Base-by-base conservation (phyloP, 768 basidiomycete species). In the Boletus patriciae region DNA sequence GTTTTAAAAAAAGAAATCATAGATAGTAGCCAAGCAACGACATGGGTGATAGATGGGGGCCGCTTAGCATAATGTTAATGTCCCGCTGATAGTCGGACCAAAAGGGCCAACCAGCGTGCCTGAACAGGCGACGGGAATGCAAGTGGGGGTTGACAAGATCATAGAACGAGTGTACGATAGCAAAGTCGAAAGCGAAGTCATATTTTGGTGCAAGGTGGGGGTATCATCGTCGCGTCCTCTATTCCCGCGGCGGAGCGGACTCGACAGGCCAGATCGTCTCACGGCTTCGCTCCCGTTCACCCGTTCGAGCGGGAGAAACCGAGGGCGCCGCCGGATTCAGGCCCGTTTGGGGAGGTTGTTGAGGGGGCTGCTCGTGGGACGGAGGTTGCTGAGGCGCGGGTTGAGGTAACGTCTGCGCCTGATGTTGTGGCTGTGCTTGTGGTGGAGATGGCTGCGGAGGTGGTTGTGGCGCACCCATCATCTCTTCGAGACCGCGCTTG, bases 401-500 rank as follows among this genome's bases (percentile, higher is more conserved):
- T n/a, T 68, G 68, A 29, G 65, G 49, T 19, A 71, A 48, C 31
- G 60, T 23, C 49, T 70, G 68, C 3, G 54, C 33, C 33, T 61
- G 68, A 16, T 62, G 67, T 15, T 64, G 66, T 12, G 66, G 60
- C 61, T 68, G 70, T 64, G 57, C 45, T 37, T 52, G 66, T 12
- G 59, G 46, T 23, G 54, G 66, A 19, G 67, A 56, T 0, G 59
- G 54, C 65, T 63, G 66, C 5, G 63, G 55, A 41, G 69, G 47
- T 31, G 63, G 66, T 45, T 63, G 73, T 48, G 69, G 61, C 37
- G 60, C 61, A 43, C 62, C 79, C 62, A 82, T 76, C 82, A 90
- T 84, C 68, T 92, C 90, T 52, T 92, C 90, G 63, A 93, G 76
- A 23, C 84, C 87, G 62, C 85, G 80, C 76, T 84, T 84, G 67